phyloP scores from a whole-genome alignment of 352 stramenopile species.

The Phytophthora tentaculata region DNA sequence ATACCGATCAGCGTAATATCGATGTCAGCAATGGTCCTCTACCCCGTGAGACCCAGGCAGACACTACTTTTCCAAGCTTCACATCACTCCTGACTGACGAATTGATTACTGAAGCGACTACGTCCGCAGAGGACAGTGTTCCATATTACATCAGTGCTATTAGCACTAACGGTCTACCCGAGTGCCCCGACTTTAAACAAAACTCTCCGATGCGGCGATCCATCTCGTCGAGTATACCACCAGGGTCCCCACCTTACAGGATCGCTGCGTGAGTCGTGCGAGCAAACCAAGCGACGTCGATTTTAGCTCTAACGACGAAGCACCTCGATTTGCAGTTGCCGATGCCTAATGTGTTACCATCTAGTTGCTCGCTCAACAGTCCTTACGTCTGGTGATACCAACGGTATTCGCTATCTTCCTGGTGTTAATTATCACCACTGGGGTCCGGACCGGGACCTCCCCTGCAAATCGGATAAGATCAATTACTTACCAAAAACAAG shows the following conservation, averaged over 20 bases:
- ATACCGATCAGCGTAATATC: not conserved
- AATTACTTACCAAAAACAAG: too few species aligned
- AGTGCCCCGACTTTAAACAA: not conserved
- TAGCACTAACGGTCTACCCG: too few species aligned
- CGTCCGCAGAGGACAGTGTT: not conserved
- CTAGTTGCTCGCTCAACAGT: too few species aligned
- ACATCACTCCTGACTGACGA: not conserved
- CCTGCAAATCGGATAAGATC: too few species aligned
- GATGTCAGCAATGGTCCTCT: not conserved
- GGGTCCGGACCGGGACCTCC: too few species aligned
- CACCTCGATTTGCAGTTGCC: not conserved
- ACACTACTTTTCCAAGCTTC: not conserved
- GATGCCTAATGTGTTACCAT: too few species aligned
- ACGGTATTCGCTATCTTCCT: too few species aligned
- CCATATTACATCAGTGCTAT: too few species aligned
- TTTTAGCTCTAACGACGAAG: not conserved
- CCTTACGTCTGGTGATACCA: too few species aligned
- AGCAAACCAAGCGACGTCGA: not conserved
- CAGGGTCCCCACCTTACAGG: not conserved
- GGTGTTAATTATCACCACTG: too few species aligned
- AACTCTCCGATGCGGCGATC: not conserved
- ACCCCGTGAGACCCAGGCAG: not conserved
- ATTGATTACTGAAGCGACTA: not conserved
- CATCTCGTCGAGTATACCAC: not conserved
- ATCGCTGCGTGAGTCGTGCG: not conserved